These are phyloP conservation scores for Hypoxylon sp. DNA, from an alignment of 2,329 filamentous ascomycete species.

Conservation along the genomic window DNA sequence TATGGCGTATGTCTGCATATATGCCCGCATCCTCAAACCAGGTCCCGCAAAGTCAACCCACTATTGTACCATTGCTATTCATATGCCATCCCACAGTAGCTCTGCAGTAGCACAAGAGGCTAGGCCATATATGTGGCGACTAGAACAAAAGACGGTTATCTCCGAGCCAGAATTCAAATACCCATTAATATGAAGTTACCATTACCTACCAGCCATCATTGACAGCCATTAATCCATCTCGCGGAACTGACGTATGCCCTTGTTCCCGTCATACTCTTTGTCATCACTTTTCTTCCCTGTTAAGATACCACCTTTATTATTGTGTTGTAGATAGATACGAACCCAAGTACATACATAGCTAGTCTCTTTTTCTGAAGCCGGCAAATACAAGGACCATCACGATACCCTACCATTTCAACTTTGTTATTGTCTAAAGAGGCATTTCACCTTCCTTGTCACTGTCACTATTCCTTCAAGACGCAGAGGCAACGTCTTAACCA, in stretches of 20 bases:
- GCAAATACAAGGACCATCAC: conserved; percentile 4
- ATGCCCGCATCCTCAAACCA: conserved; percentile 20
- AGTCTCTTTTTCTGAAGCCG: neutral
- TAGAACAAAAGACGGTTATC: conserved; percentile 42
- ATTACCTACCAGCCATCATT: conserved; percentile 37
- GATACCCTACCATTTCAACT: conserved; percentile 10
- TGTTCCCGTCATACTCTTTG: conserved; percentile 37
- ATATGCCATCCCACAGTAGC: conserved; percentile 30
- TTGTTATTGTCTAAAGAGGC: conserved; percentile 11
- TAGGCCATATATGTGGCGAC: conserved; percentile 34
- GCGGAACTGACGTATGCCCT: conserved; percentile 43
- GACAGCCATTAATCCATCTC: conserved; percentile 26
- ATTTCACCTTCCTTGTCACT: conserved; percentile 12
- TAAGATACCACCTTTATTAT: conserved; percentile 21
- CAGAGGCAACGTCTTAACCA: neutral
- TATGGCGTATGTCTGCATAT: conserved; percentile 31
- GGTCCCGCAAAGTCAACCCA: conserved; percentile 18
- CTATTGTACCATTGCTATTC: conserved; percentile 12
- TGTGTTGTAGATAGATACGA: conserved; percentile 32
- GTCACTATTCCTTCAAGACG: conserved; percentile 6
- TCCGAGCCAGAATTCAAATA: conserved; percentile 32
- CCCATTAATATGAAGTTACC: conserved; percentile 40
- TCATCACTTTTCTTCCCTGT: conserved; percentile 28
- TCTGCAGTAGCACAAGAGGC: conserved; percentile 33
- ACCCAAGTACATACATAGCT: conserved; percentile 9